phyloP scores from a whole-genome alignment of 2,329 filamentous ascomycete species.

The Ophiostoma sp. region DNA sequence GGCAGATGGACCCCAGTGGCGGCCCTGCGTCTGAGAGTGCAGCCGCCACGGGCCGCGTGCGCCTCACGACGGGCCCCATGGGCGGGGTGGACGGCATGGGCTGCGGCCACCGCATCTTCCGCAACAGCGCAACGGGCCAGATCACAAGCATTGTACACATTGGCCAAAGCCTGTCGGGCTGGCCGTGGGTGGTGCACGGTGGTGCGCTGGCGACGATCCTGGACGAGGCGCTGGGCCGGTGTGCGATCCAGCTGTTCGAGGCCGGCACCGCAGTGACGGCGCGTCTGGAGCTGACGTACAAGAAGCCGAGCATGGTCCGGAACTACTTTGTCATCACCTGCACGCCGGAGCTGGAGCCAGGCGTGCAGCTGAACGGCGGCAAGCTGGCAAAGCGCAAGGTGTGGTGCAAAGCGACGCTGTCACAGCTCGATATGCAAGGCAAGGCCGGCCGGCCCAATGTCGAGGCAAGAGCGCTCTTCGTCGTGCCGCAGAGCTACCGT shows the following conservation, averaged over 20 bases:
- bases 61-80: constrained; percentile 42
- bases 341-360: constrained; percentile 30
- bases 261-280: constrained; percentile 51
- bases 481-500: constrained; percentile 49
- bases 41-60: constrained; percentile 18
- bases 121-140: constrained; percentile 53
- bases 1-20: constrained; percentile 8
- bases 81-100: constrained; percentile 40
- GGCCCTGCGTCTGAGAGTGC: neutral
- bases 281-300: constrained; percentile 57
- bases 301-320: constrained; percentile 36
- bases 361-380: neutral
- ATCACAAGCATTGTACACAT: constrained; percentile 62
- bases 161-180: constrained; percentile 60
- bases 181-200: constrained; percentile 68
- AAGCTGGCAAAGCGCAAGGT: constrained; percentile 39
- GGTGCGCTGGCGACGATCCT: constrained; percentile 63
- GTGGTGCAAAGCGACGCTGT: constrained; percentile 51
- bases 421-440: constrained; percentile 40
- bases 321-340: constrained; percentile 29
- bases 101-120: constrained; percentile 58
- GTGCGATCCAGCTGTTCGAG: constrained; percentile 47
- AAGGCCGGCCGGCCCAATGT: constrained; percentile 51
- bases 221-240: constrained; percentile 64
- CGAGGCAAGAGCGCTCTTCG: constrained; percentile 53